Conservation (phyloP, 441 rosid species). For the Populus hybrid region DNA sequence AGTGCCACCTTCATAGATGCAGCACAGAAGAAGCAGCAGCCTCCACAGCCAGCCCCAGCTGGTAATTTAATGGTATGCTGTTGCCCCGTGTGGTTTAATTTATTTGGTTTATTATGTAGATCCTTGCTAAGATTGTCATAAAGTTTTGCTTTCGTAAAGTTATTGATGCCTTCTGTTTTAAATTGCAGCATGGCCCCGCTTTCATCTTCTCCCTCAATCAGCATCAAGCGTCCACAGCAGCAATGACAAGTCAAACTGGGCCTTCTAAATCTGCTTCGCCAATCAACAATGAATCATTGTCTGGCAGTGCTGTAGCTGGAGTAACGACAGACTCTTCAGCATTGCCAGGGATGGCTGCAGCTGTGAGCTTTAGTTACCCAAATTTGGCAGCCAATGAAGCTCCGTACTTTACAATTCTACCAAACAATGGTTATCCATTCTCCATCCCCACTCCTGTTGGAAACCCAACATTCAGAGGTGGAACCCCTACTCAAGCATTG, state of each 20-base stretch:
- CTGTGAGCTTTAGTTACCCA: conserved; percentile 67
- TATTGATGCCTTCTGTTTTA: conserved; percentile 10
- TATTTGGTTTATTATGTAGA: neutral
- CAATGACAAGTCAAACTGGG: conserved; percentile 25
- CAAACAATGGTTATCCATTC: conserved; percentile 57
- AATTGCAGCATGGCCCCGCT: conserved; percentile 62
- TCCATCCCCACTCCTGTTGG: conserved; percentile 69
- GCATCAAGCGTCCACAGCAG: conserved; percentile 52
- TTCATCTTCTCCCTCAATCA: conserved; percentile 75
- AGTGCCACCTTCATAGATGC: conserved; percentile 40
- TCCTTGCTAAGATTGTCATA: neutral
- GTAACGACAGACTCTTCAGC: conserved; percentile 34
- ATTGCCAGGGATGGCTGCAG: conserved; percentile 41
- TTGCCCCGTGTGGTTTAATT: neutral
- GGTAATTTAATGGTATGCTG: conserved; percentile 60
- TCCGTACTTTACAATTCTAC: conserved; percentile 69
- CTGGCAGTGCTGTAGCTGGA: conserved; percentile 28
- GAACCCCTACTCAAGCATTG: conserved; percentile 49
- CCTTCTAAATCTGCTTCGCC: conserved; percentile 32
- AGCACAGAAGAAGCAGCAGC: conserved; percentile 56
- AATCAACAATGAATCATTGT: conserved; percentile 26
- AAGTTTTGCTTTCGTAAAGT: neutral
- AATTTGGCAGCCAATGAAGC: conserved; percentile 62
- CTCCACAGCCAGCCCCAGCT: conserved; percentile 61
- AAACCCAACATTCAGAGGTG: conserved; percentile 54